Conservation (phyloP, 2,329 filamentous ascomycete genomes). For the Calcarisporium arbuscula region DNA sequence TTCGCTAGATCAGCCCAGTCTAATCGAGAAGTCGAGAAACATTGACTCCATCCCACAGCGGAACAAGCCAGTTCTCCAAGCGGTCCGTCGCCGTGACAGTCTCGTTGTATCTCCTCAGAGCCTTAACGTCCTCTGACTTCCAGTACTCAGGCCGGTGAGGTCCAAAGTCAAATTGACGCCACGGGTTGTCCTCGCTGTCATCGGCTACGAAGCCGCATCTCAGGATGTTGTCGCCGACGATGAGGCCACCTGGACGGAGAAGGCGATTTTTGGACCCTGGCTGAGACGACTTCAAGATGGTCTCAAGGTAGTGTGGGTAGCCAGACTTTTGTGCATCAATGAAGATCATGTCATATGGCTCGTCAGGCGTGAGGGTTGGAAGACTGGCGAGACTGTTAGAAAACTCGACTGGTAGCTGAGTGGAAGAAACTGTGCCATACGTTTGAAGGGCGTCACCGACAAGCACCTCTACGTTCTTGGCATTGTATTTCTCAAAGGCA, state of each 20-base stretch:
- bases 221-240: constrained; percentile 43
- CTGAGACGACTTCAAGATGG: constrained; percentile 31
- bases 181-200: constrained; percentile 30
- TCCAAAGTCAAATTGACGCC: constrained; percentile 10
- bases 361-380: constrained; percentile 20
- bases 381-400: too few relatives aligned
- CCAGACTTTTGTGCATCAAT: constrained; percentile 40
- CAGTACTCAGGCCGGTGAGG: constrained; percentile 10
- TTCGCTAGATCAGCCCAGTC: not conserved
- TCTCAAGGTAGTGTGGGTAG: constrained; percentile 34
- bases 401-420: too few relatives aligned
- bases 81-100: constrained; percentile 13
- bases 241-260: constrained; percentile 34
- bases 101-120: constrained; percentile 15
- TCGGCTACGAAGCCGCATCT: constrained; percentile 34
- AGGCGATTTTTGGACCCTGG: constrained; percentile 25
- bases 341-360: constrained; percentile 41
- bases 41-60: constrained; percentile 25
- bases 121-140: constrained; percentile 11
- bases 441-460: constrained; percentile 33
- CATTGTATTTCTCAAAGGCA: constrained; percentile 25
- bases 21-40: constrained; percentile 21
- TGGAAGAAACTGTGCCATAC: too few relatives aligned
- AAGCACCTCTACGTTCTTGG: constrained; percentile 31
- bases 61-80: constrained; percentile 23